Conservation (phyloP, 495 filamentous ascomycete species). For the Staphylotrichum longicolle region DNA sequence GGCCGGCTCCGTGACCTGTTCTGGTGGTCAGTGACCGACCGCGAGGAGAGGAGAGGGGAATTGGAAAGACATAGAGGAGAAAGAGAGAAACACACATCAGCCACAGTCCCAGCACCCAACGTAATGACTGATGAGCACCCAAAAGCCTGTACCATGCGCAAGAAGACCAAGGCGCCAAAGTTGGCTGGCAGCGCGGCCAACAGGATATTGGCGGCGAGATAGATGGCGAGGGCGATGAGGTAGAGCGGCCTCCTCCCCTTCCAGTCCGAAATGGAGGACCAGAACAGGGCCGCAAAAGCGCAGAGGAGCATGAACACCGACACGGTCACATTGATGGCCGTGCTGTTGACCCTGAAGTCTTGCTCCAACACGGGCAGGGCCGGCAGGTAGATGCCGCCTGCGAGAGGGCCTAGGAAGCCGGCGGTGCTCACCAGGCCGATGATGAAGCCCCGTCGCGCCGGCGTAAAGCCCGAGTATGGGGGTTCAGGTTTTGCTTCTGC, state of each 20-base stretch:
- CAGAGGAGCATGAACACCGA: constrained; percentile 15
- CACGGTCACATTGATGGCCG: constrained; percentile 19
- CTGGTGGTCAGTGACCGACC: not conserved
- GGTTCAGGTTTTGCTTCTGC: not conserved
- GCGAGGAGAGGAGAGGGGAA: not conserved
- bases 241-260: no score
- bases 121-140: no score
- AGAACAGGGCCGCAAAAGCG: no score
- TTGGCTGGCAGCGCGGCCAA: no score
- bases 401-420: constrained; percentile 16
- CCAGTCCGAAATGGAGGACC: no score
- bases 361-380: constrained; percentile 16
- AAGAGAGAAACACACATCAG: no score
- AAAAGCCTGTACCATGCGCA: no score
- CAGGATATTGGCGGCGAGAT: no score
- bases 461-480: constrained; percentile 16
- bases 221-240: no score
- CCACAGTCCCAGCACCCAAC: no score
- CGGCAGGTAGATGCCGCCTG: constrained; percentile 18
- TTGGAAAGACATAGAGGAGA: no score
- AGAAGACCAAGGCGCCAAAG: no score
- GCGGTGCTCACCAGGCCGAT: constrained; percentile 8
- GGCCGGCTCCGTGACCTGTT: not conserved
- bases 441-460: constrained; percentile 12
- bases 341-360: constrained; percentile 16